phyloP scores from a whole-genome alignment of 208 protist species.

The Endotrypanum monterogeii region DNA sequence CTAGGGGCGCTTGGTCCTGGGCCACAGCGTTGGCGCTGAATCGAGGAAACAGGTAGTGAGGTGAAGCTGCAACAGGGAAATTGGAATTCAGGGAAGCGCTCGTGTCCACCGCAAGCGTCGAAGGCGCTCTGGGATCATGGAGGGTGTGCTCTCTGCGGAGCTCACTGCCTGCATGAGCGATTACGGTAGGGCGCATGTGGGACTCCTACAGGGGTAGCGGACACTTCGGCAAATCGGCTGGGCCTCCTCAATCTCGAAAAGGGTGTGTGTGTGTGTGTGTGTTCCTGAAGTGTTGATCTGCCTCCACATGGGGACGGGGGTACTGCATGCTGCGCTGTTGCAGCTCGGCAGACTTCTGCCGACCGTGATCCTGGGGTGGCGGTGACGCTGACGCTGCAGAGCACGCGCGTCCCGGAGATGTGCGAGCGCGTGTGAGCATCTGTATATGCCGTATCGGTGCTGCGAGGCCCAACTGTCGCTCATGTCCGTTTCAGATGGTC shows the following conservation, averaged over 20 bases:
- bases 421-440: no score
- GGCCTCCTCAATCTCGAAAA: slow-evolving; percentile 94
- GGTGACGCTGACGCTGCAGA: slow-evolving; percentile 97
- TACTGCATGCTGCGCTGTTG: slow-evolving; percentile 95
- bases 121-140: slow-evolving; percentile 84
- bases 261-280: no score
- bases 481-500: not conserved
- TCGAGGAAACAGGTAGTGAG: slow-evolving; percentile 96
- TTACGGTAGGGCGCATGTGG: slow-evolving; percentile 82
- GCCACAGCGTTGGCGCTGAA: slow-evolving; percentile 96
- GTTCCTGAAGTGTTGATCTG: slow-evolving; percentile 91
- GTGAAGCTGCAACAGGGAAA: slow-evolving; percentile 90
- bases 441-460: no score
- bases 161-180: slow-evolving; percentile 95
- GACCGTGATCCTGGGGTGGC: slow-evolving; percentile 98
- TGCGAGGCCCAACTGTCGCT: not conserved
- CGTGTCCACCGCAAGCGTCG: slow-evolving; percentile 96
- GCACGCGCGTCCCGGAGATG: slow-evolving; percentile 93
- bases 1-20: slow-evolving; percentile 69
- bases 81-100: slow-evolving; percentile 90
- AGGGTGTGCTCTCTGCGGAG: slow-evolving; percentile 92
- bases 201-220: slow-evolving; percentile 96
- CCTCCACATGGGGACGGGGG: slow-evolving; percentile 94
- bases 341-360: slow-evolving; percentile 96
- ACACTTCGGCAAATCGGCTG: slow-evolving; percentile 98